phyloP scores from a whole-genome alignment of 2,329 filamentous ascomycete species.

The Trichoderma lentiforme region DNA sequence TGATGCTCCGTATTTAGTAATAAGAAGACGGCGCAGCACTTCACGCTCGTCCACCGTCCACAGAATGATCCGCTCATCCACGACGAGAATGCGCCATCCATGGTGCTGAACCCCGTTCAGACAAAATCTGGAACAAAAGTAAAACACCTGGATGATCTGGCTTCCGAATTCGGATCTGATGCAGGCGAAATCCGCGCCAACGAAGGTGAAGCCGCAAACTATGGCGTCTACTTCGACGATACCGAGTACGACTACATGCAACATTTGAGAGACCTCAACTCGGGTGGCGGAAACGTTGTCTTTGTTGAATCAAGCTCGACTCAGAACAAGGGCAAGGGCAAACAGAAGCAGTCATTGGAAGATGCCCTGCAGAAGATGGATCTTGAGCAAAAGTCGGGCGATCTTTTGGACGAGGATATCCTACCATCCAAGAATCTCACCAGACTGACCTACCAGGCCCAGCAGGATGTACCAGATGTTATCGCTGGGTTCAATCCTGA shows the following conservation, averaged over 20 bases:
- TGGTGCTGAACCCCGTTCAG: conserved; percentile 75
- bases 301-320: conserved; percentile 73
- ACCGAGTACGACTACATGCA: conserved; percentile 99
- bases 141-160: conserved; percentile 72
- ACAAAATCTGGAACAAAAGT: conserved; percentile 43
- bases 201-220: conserved; percentile 91
- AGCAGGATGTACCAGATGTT: conserved; percentile 87
- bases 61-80: conserved; percentile 98
- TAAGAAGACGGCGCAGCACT: conserved; percentile 91
- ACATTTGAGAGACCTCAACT: conserved; percentile 84
- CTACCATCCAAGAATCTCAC: conserved; percentile 76
- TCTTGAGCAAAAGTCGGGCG: conserved; percentile 50
- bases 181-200: conserved; percentile 70
- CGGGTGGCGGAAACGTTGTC: conserved; percentile 66
- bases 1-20: conserved; percentile 44
- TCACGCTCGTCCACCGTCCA: conserved; percentile 89
- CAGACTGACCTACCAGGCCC: conserved; percentile 79
- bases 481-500: conserved; percentile 94
- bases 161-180: conserved; percentile 68
- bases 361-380: conserved; percentile 70
- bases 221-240: conserved; percentile 94
- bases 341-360: conserved; percentile 74
- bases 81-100: conserved; percentile 81
- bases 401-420: conserved; percentile 69
- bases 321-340: conserved; percentile 67